Evolutionary conservation across 2,329 filamentous ascomycete species (phyloP), one percentile per base, ranked within the genome.

Genomic region (Fusarium mundagurra): DNA sequence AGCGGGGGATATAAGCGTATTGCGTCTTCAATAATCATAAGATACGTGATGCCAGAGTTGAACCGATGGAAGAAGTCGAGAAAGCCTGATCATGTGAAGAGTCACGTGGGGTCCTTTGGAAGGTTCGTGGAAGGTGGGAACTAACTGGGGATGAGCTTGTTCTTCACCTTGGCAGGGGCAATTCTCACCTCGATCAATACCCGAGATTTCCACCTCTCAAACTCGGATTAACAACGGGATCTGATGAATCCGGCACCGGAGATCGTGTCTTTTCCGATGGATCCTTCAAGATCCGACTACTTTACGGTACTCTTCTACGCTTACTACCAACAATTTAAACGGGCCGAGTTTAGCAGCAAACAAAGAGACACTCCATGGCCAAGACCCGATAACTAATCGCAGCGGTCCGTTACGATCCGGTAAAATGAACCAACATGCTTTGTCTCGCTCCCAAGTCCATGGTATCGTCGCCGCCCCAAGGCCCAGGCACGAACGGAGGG

Each of bases 331-430:
- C 43, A 45, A 12, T 60, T 39, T 8, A 45, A 61, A 70, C 51
- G 45, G 71, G 61, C 71, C 71, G 59, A 67, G 58, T 44, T 74
- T 73, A 48, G 57, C 24, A 60, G 41, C 39, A 41, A 74, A 41
- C 41, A 58, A 71, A 74, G 59, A 53, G 45, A 60, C 57, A 45
- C 50, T 44, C 20, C 38, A 39, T 39, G 64, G 47, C 69, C 59
- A 64, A 24, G 8, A 39, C 47, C 47, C 20, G 57, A 50, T 41
- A 51, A 45, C 51, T 47, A 74, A 53, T 47, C 41, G 16, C 9
- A 31, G 55, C 58, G 71, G 47, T 45, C 62, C 67, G 62, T 50
- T 39, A 22, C 24, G 50, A 57, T 57, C 64, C 39, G 41, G 44
- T 29, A 33, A 33, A 41, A 29, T 33, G 44, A 54, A 44, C 67